phyloP scores from a whole-genome alignment of 2,329 filamentous ascomycete genomes.

The Colletotrichum graminicola region DNA sequence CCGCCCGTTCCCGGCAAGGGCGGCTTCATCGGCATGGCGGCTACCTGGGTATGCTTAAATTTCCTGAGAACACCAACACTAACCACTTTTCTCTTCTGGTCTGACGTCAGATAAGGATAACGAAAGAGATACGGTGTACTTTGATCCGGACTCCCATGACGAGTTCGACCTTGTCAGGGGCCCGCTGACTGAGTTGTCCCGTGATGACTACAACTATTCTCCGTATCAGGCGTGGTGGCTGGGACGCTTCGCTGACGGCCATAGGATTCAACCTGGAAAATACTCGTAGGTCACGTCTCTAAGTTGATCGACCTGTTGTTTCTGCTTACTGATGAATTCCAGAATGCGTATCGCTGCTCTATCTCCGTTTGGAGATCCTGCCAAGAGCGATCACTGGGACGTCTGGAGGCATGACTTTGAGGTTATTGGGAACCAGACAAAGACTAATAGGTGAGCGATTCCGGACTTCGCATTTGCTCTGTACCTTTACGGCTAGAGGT shows the following conservation, averaged over 20 bases:
- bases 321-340: neutral
- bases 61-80: no score
- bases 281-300: slow-evolving; percentile 27
- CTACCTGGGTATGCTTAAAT: slow-evolving; percentile 18
- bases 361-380: slow-evolving; percentile 32
- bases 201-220: slow-evolving; percentile 19
- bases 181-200: slow-evolving; percentile 15
- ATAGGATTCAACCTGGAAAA: slow-evolving; percentile 32
- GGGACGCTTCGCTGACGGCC: slow-evolving; percentile 26
- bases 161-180: slow-evolving; percentile 33
- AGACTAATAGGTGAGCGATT: neutral
- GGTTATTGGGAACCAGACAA: slow-evolving; percentile 1
- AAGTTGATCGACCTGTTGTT: fast-evolving
- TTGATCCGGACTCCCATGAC: slow-evolving; percentile 29
- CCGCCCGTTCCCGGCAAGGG: slow-evolving; percentile 54
- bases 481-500: neutral
- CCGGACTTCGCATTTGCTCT: no score
- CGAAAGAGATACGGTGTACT: neutral
- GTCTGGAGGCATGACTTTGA: slow-evolving; percentile 15
- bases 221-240: slow-evolving; percentile 36
- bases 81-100: no score
- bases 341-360: slow-evolving; percentile 40
- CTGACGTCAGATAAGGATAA: slow-evolving; percentile 19
- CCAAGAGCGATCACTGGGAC: slow-evolving; percentile 33
- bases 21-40: slow-evolving; percentile 54